Conservation (phyloP, 2,329 filamentous ascomycete species). For the Exophiala xenobiotica region DNA sequence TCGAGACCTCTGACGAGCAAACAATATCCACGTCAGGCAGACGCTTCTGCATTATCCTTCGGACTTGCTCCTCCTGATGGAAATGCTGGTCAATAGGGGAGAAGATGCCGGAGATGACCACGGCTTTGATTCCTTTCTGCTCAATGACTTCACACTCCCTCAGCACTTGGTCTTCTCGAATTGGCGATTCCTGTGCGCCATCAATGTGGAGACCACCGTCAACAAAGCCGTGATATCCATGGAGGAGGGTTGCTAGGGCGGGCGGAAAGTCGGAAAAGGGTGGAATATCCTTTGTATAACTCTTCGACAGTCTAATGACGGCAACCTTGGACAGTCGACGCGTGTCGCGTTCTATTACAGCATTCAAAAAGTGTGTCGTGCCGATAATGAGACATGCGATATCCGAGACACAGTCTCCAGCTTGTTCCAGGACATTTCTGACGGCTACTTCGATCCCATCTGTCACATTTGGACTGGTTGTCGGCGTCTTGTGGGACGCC, state of each 20-base stretch:
- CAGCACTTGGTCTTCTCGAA: slow-evolving; percentile 49
- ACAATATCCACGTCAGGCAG: slow-evolving; percentile 41
- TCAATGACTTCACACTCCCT: slow-evolving; percentile 47
- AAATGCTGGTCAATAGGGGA: slow-evolving; percentile 47
- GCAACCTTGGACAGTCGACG: slow-evolving; percentile 52
- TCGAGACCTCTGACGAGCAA: slow-evolving; percentile 45
- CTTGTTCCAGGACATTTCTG: slow-evolving; percentile 36
- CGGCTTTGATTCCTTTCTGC: slow-evolving; percentile 37
- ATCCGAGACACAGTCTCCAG: slow-evolving; percentile 33
- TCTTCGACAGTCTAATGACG: slow-evolving; percentile 51
- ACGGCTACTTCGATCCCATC: slow-evolving; percentile 42
- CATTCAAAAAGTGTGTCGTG: slow-evolving; percentile 54
- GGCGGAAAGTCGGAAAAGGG: slow-evolving; percentile 52
- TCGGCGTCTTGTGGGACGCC: slow-evolving; percentile 38
- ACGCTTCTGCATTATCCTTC: slow-evolving; percentile 39
- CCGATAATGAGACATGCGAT: slow-evolving; percentile 50
- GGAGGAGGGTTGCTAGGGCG: slow-evolving; percentile 44
- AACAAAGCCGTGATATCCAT: slow-evolving; percentile 48
- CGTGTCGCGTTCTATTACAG: slow-evolving; percentile 50
- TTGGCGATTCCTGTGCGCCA: slow-evolving; percentile 41
- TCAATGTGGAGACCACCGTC: slow-evolving; percentile 51
- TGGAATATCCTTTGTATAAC: slow-evolving; percentile 50
- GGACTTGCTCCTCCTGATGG: slow-evolving; percentile 44
- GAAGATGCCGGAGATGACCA: slow-evolving; percentile 49
- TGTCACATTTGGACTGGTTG: slow-evolving; percentile 45